A percentile compares a stretch with the other conserved stretches of the same genome.
Evolutionary conservation across 169 alveolate species (phyloP).

Genomic region (Babesia microti): DNA sequence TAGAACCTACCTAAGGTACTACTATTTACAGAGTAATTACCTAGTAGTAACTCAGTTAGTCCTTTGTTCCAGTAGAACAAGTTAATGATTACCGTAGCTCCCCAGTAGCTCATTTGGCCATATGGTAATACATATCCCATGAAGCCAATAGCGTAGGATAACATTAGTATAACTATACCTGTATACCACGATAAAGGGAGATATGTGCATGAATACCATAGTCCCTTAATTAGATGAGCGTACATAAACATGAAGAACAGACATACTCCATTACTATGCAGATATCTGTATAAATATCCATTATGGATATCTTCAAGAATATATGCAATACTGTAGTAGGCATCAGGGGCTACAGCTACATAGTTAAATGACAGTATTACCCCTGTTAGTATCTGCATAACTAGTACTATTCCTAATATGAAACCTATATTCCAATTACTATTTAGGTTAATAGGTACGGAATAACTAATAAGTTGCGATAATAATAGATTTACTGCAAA

Average conservation of each 20-base stretch:
- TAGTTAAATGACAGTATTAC: slow-evolving; percentile 8
- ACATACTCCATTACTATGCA: slow-evolving; percentile 12
- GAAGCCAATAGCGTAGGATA: slow-evolving; percentile 2
- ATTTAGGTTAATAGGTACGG: slow-evolving; percentile 9
- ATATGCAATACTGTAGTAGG: slow-evolving; percentile 9
- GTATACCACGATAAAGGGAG: slow-evolving; percentile 10
- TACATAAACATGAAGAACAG: slow-evolving; percentile 4
- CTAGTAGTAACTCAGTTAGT: slow-evolving; percentile 10
- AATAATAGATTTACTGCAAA: slow-evolving; percentile 3
- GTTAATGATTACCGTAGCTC: slow-evolving; percentile 10
- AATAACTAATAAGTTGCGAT: slow-evolving; percentile 8
- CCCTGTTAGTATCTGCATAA: slow-evolving; percentile 9
- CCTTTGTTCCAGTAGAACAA: neutral
- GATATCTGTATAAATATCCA: slow-evolving; percentile 11
- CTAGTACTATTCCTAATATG: slow-evolving; percentile 6
- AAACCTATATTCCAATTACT: slow-evolving; percentile 10
- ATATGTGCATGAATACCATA: slow-evolving; percentile 5
- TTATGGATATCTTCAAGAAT: slow-evolving; percentile 8
- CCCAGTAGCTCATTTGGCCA: slow-evolving; percentile 14
- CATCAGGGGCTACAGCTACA: slow-evolving; percentile 5
- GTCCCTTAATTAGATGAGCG: slow-evolving; percentile 8
- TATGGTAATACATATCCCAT: slow-evolving; percentile 12
- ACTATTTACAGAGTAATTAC: slow-evolving; percentile 17
- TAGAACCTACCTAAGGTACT: slow-evolving; percentile 40
- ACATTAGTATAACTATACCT: slow-evolving; percentile 2